A percentile compares a stretch with the other conserved stretches of the same genome.
phyloP scores from a whole-genome alignment of 2,329 filamentous ascomycete species.

The Fusarium neocosmosporiellum region DNA sequence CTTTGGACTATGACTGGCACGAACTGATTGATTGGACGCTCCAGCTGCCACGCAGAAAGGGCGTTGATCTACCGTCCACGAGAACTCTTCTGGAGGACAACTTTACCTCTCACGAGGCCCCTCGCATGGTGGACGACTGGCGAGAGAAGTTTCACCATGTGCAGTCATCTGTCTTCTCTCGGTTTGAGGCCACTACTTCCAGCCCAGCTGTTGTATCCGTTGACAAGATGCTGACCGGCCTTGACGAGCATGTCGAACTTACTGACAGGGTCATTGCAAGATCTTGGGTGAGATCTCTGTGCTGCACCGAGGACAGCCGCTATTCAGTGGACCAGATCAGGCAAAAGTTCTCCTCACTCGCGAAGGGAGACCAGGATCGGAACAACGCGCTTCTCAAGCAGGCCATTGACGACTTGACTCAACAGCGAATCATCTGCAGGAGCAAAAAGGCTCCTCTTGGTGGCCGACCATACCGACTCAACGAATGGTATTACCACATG shows the following conservation, averaged over 20 bases:
- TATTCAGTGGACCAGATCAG: conserved; percentile 62
- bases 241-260: conserved; percentile 20
- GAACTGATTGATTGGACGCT: conserved; percentile 74
- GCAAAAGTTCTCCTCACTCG: conserved; percentile 63
- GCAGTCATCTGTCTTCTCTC: conserved; percentile 65
- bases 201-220: conserved; percentile 56
- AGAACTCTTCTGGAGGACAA: conserved; percentile 57
- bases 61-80: conserved; percentile 60
- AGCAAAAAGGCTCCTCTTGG: conserved; percentile 68
- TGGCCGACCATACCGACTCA: conserved; percentile 72
- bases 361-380: conserved; percentile 50
- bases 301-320: conserved; percentile 61
- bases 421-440: conserved; percentile 66
- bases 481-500: conserved; percentile 66
- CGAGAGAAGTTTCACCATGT: conserved; percentile 67
- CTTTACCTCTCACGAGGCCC: conserved; percentile 54
- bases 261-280: conserved; percentile 58
- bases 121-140: conserved; percentile 56
- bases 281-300: conserved; percentile 71
- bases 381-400: conserved; percentile 59
- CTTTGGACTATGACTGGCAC: conserved; percentile 75
- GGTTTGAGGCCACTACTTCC: conserved; percentile 65
- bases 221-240: conserved; percentile 16
- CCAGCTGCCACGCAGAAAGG: conserved; percentile 59
- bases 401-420: conserved; percentile 61